Conservation (phyloP, 1,139 yeast genomes). For the Saccharomyces hybrid region DNA sequence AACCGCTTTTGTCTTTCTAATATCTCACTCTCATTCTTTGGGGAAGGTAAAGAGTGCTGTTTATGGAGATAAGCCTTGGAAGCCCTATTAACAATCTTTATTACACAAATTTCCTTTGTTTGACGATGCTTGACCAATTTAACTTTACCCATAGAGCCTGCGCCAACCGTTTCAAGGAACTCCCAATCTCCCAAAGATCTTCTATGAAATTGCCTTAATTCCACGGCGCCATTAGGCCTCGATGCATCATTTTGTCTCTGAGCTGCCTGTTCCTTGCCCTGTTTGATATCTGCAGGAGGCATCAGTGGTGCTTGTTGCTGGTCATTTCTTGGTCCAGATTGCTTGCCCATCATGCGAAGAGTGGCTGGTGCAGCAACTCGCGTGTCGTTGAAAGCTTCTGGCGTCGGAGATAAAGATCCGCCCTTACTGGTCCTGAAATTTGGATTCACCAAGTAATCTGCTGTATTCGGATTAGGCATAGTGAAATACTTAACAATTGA, state of each 20-base stretch:
- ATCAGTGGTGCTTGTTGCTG: constrained; percentile 26
- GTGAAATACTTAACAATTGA: background rate
- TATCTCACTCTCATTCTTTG: constrained; percentile 48
- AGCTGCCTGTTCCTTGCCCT: constrained; percentile 7
- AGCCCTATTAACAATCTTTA: constrained; percentile 75
- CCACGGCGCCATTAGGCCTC: constrained; percentile 6
- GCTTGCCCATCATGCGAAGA: constrained; percentile 63
- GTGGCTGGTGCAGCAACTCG: constrained; percentile 55
- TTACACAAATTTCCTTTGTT: constrained; percentile 81
- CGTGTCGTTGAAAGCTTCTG: constrained; percentile 8
- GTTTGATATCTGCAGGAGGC: constrained; percentile 24
- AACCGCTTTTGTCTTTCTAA: constrained; percentile 61
- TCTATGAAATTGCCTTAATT: constrained; percentile 61
- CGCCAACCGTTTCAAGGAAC: constrained; percentile 89
- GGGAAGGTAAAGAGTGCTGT: constrained; percentile 63
- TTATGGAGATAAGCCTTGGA: constrained; percentile 71
- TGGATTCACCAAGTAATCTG: constrained; percentile 29
- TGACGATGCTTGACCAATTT: constrained; percentile 81
- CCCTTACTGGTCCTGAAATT: constrained; percentile 26
- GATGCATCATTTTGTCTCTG: background rate
- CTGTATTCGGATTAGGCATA: constrained; percentile 11
- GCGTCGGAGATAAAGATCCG: background rate
- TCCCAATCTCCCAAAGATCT: constrained; percentile 96
- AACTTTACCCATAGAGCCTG: constrained; percentile 99
- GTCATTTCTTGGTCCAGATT: constrained; percentile 35